phyloP scores from a whole-genome alignment of 1,139 yeast species.

The Tardiomyces digboiensis region DNA sequence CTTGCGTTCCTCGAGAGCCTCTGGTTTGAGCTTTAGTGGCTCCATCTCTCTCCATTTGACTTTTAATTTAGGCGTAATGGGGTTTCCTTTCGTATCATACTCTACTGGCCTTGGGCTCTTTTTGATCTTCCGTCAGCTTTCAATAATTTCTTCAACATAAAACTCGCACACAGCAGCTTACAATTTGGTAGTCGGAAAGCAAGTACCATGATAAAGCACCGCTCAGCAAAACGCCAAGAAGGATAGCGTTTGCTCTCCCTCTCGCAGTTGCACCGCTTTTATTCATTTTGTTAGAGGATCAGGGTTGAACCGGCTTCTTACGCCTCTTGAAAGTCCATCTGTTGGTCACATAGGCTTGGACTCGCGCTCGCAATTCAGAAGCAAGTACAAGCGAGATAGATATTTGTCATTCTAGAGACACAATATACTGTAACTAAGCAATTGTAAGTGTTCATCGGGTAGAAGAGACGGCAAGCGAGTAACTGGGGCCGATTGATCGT shows the following conservation, averaged over 20 bases:
- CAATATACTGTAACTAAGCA: too few relatives aligned
- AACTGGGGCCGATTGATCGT: too few relatives aligned
- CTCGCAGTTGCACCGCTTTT: slow-evolving; percentile 17
- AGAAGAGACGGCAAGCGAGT: too few relatives aligned
- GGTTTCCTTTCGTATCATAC: slow-evolving; percentile 17
- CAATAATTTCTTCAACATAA: too few relatives aligned
- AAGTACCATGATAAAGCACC: slow-evolving; percentile 20
- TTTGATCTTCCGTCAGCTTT: slow-evolving; percentile 20
- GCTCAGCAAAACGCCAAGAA: slow-evolving; percentile 24
- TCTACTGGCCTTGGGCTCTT: slow-evolving; percentile 5
- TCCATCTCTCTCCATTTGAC: slow-evolving; percentile 27
- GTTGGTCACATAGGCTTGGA: too few relatives aligned
- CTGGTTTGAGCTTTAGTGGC: slow-evolving; percentile 29
- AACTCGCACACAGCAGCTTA: slow-evolving; percentile 15
- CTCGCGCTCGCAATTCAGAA: too few relatives aligned
- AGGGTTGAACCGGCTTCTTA: too few relatives aligned
- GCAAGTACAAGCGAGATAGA: too few relatives aligned
- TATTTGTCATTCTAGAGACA: too few relatives aligned
- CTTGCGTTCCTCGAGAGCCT: slow-evolving; percentile 15
- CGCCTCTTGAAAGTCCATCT: too few relatives aligned
- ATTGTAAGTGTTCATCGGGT: too few relatives aligned
- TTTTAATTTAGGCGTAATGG: slow-evolving; percentile 20
- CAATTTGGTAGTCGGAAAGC: slow-evolving; percentile 27
- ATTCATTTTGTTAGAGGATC: too few relatives aligned
- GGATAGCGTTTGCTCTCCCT: slow-evolving; percentile 26